phyloP scores from a whole-genome alignment of 257 asterid species.

The Marsdenia floribunda region DNA sequence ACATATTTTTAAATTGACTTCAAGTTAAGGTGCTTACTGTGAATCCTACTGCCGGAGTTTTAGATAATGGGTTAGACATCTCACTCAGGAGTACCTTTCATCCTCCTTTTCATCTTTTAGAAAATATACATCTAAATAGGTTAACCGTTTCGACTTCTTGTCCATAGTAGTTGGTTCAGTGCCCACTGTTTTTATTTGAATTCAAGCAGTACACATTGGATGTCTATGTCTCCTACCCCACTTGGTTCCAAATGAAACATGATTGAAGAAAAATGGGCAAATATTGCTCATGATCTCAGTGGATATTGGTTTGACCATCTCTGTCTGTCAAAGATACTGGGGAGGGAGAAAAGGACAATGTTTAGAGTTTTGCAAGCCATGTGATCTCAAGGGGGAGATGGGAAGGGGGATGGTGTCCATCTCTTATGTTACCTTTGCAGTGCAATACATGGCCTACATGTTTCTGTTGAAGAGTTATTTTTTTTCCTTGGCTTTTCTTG shows the following conservation, averaged over 20 bases:
- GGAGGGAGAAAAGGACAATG: neutral
- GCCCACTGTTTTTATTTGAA: neutral
- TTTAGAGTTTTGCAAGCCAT: constrained; percentile 11
- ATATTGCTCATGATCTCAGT: constrained; percentile 9
- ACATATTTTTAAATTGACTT: neutral
- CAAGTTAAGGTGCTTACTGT: neutral
- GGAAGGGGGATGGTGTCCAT: constrained; percentile 25
- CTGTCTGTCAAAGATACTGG: neutral
- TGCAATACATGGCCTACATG: constrained; percentile 21
- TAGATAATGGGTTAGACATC: neutral
- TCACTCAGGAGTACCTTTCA: neutral
- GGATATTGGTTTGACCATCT: constrained; percentile 19
- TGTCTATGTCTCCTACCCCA: neutral
- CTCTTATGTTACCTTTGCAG: constrained; percentile 18
- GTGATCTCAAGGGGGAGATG: constrained; percentile 17
- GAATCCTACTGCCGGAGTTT: neutral
- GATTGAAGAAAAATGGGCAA: constrained; percentile 15
- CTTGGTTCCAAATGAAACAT: neutral
- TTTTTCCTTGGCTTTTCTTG: neutral
- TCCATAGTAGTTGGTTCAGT: neutral
- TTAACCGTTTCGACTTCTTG: neutral
- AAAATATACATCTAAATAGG: neutral
- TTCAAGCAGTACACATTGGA: neutral
- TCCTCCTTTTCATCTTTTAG: neutral
- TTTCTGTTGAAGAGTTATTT: constrained; percentile 8